A percentile compares a stretch with the other conserved stretches of the same genome.
Conservation (phyloP, 345 rosid species). For the Eucalyptus sp. region DNA sequence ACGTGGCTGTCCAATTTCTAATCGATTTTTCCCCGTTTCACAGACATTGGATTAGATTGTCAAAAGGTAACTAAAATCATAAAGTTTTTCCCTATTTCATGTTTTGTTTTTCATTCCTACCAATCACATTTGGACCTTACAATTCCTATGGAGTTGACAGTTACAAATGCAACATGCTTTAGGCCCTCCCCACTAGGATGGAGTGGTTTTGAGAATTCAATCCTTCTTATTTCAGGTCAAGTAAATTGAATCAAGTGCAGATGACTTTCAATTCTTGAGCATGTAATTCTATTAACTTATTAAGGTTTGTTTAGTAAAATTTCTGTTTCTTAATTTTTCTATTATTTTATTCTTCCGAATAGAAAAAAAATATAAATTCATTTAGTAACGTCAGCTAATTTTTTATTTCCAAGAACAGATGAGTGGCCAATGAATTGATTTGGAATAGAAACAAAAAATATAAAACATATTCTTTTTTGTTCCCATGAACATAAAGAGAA, state of each 20-base stretch:
- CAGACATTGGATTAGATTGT: not conserved
- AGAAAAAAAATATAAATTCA: too few relatives aligned
- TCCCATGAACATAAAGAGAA: too few relatives aligned
- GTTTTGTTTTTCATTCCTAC: not conserved
- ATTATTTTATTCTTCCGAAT: accelerated
- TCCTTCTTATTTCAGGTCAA: not conserved
- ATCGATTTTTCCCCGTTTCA: not conserved
- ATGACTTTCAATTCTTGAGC: not conserved
- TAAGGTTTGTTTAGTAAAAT: not conserved
- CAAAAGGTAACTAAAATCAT: not conserved
- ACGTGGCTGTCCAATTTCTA: not conserved
- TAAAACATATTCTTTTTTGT: too few relatives aligned
- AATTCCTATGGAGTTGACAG: not conserved
- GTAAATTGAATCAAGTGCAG: not conserved
- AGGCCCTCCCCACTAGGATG: not conserved
- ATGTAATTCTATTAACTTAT: not conserved
- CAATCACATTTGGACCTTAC: not conserved
- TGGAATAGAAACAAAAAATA: too few relatives aligned
- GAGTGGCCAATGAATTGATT: too few relatives aligned
- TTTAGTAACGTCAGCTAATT: too few relatives aligned
- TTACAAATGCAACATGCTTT: not conserved
- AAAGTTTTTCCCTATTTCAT: not conserved
- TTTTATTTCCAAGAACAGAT: too few relatives aligned
- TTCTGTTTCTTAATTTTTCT: too few relatives aligned
- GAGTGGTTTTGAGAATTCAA: not conserved